Evolutionary conservation across 371 early-diverging fungal species (phyloP), one percentile per base, ranked within the genome.

Genomic region (Antonospora locustae): DNA sequence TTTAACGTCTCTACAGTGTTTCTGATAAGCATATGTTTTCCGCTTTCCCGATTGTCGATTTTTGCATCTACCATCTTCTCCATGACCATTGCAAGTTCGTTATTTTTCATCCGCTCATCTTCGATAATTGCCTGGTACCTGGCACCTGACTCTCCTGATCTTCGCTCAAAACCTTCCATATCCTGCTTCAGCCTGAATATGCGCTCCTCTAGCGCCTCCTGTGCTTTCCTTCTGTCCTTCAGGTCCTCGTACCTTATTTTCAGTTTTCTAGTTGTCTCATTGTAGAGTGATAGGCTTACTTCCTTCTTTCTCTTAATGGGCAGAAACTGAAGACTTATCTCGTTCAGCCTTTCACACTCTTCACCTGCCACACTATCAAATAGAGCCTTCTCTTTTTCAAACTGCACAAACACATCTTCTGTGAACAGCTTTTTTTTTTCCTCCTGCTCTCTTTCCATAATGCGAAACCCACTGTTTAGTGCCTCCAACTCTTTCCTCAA

Each of bases 1-100:
- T 85, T 84, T 74, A 92, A 76, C 2, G 80, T 78, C 7, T 78
- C 78, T 36, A 93, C 63, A 47, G 79, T 80, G 50, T 86, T 84
- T 38, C 78, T 79, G 30, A 85, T 75, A 66, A 73, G 78, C 14
- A 77, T 71, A 43, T 85, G 82, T 34, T 84, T 81, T 44, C 84
- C 84, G 1, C 80, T 80, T 59, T 86, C 87, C 28, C 80, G 80
- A 58, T 82, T 80, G 84, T 0, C 82, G 74, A 24, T 82, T 78
- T 19, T 87, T 86, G 63, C 85, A 4, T 50, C 7, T 24, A 66
- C 36, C 27, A 67, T 61, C 23, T 63, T 54, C 11, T 36, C 46
- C 16, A 53, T 52, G 3, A 64, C 36, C 12, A 44, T 24, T 37
- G 79, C 78, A 20, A 92, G 78, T 56, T 83, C 79, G 40, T 87